phyloP scores from a whole-genome alignment of 129 eudicot species.

The Scalesia atractyloides region DNA sequence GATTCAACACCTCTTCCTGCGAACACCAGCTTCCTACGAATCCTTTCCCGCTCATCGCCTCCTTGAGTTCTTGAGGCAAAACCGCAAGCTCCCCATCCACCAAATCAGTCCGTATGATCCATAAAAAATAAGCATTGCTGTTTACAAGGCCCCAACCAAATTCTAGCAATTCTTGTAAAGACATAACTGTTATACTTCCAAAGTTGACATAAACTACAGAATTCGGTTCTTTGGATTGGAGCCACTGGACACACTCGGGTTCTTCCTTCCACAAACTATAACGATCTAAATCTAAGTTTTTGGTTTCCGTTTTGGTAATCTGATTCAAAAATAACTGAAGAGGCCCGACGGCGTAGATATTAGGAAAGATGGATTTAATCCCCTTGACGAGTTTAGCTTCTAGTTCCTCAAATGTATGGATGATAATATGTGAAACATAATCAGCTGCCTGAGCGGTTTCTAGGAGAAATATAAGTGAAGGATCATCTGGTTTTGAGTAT shows the following conservation, averaged over 20 bases:
- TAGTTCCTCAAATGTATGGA: slow-evolving; percentile 40
- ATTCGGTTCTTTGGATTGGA: slow-evolving; percentile 33
- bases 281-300: background rate
- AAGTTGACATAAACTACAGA: slow-evolving; percentile 59
- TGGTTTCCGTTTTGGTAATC: background rate
- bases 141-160: slow-evolving; percentile 74
- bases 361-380: slow-evolving; percentile 21
- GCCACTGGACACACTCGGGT: slow-evolving; percentile 47
- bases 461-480: slow-evolving; percentile 4
- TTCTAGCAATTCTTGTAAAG: slow-evolving; percentile 41
- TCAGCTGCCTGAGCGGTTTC: slow-evolving; percentile 15
- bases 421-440: slow-evolving; percentile 31
- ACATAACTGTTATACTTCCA: slow-evolving; percentile 54
- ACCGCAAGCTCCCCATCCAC: slow-evolving; percentile 28
- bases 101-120: slow-evolving; percentile 33
- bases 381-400: slow-evolving; percentile 26
- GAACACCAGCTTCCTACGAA: slow-evolving; percentile 38
- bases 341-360: slow-evolving; percentile 39
- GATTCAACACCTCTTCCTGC: slow-evolving; percentile 42
- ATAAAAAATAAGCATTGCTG: slow-evolving; percentile 26
- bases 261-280: slow-evolving; percentile 50
- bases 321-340: slow-evolving; percentile 27
- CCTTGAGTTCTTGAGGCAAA: slow-evolving; percentile 34
- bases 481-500: slow-evolving; percentile 5
- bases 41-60: slow-evolving; percentile 24